phyloP scores from a whole-genome alignment of 2,329 filamentous ascomycete species.

The Neopestalotiopsis rosae region DNA sequence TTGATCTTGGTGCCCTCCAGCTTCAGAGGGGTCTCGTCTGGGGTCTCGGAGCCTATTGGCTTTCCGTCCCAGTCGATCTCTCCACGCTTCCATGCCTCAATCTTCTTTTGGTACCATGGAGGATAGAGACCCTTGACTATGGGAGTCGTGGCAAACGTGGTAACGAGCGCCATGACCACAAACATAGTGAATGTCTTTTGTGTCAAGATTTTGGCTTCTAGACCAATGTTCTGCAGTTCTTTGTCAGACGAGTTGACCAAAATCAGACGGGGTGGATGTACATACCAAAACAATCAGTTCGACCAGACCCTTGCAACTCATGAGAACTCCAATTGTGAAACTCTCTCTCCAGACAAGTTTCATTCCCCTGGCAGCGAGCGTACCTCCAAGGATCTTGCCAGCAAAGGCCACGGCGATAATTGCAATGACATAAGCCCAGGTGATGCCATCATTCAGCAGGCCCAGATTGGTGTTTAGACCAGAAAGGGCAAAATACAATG shows the following conservation, averaged over 20 bases:
- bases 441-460: slow-evolving; percentile 77
- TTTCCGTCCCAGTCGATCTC: slow-evolving; percentile 87
- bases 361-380: slow-evolving; percentile 75
- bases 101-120: slow-evolving; percentile 76
- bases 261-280: slow-evolving; percentile 16
- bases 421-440: slow-evolving; percentile 89
- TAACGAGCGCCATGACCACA: slow-evolving; percentile 81
- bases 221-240: slow-evolving; percentile 65
- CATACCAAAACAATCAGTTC: slow-evolving; percentile 91
- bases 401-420: slow-evolving; percentile 82
- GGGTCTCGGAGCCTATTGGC: slow-evolving; percentile 47
- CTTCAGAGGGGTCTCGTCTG: slow-evolving; percentile 35
- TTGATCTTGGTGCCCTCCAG: slow-evolving; percentile 52
- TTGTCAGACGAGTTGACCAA: slow-evolving; percentile 21
- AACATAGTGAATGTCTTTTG: slow-evolving; percentile 78
- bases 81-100: slow-evolving; percentile 61
- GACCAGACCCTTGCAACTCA: slow-evolving; percentile 96
- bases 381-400: slow-evolving; percentile 84
- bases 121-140: slow-evolving; percentile 72
- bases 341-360: slow-evolving; percentile 91
- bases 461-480: slow-evolving; percentile 89
- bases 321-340: slow-evolving; percentile 83
- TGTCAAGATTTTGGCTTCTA: slow-evolving; percentile 75
- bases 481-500: slow-evolving; percentile 92
- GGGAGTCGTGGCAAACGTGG: slow-evolving; percentile 76